These are phyloP conservation scores for Mycena leptocephala DNA, from an alignment of 768 basidiomycete species.

Conservation along the genomic window DNA sequence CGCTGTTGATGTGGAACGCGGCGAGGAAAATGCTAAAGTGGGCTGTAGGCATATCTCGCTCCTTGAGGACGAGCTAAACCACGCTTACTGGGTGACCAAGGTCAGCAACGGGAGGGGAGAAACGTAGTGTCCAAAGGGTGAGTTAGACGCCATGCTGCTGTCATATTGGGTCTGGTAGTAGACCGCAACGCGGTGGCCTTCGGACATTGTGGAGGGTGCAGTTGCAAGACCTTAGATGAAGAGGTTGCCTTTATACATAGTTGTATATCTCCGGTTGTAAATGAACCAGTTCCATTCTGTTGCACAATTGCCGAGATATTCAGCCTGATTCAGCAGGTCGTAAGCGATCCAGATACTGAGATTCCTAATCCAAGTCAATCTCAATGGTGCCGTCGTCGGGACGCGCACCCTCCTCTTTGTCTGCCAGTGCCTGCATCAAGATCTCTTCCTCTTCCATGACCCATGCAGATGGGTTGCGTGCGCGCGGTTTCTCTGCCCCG, in stretches of 20 bases:
- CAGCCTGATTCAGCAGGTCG: not conserved
- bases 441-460: too few species aligned
- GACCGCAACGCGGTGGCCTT: constrained; percentile 40
- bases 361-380: constrained; percentile 11
- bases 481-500: too few species aligned
- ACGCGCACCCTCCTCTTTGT: too few species aligned
- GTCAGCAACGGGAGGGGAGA: constrained; percentile 42
- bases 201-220: constrained; percentile 30
- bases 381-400: too few species aligned
- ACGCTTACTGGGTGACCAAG: constrained; percentile 39
- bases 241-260: constrained; percentile 10
- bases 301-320: not conserved
- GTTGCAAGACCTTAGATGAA: not conserved
- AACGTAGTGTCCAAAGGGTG: constrained; percentile 36
- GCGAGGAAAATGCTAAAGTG: constrained; percentile 40
- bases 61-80: not conserved
- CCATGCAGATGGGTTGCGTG: too few species aligned
- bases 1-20: constrained; percentile 43
- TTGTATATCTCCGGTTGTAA: not conserved
- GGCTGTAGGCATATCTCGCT: not conserved
- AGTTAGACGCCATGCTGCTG: constrained; percentile 23
- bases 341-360: not conserved
- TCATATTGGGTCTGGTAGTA: constrained; percentile 48
- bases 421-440: too few species aligned
- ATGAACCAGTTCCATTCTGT: not conserved